Evolutionary conservation across 2,329 filamentous ascomycete species (phyloP), one percentile per base, ranked within the genome.

Genomic region (Xylariaceae sp.): DNA sequence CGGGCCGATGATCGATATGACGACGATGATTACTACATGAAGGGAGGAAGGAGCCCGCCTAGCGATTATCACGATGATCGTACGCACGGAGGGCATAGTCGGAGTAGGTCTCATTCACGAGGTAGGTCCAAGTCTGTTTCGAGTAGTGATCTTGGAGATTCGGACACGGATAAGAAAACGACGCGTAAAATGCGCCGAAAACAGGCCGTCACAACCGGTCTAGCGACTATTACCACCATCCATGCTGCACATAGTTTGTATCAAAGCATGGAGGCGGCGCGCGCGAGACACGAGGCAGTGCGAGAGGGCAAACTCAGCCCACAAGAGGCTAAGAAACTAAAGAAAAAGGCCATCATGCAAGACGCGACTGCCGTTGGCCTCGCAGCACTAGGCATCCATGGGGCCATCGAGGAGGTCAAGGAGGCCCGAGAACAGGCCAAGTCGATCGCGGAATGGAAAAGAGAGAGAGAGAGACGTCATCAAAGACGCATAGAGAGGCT

Each of bases 121-220:
- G 68, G 72, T 65, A 71, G 72, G 60, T 76, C 75, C 32, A 72
- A 71, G 47, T 80, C 79, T 46, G 72, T 71, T 43, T 81, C 78
- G 15, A 79, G 76, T 32, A 78, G 77, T 18, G 79, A 83, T 62
- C 66, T 83, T 46, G 80, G 80, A 47, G 79, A 83, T 68, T 83
- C 80, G 57, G 76, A 79, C 16, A 78, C 80, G 19, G 80, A 84
- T 59, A 74, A 76, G 66, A 80, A 74, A 67, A 72, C 71, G 57
- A 74, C 73, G 36, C 77, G 73, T 67, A 82, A 80, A 67, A 80
- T 83, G 74, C 79, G 73, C 80, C 79, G 80, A 80, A 83, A 83
- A 76, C 80, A 82, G 73, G 62, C 81, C 56, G 60, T 84, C 53
- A 82, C 77, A 50, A 77, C 79, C 7, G 80, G 79, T 44, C 70